These are phyloP conservation scores for Sugiyamaella marilandica DNA, from an alignment of 805 yeast species.

Conservation along the genomic window DNA sequence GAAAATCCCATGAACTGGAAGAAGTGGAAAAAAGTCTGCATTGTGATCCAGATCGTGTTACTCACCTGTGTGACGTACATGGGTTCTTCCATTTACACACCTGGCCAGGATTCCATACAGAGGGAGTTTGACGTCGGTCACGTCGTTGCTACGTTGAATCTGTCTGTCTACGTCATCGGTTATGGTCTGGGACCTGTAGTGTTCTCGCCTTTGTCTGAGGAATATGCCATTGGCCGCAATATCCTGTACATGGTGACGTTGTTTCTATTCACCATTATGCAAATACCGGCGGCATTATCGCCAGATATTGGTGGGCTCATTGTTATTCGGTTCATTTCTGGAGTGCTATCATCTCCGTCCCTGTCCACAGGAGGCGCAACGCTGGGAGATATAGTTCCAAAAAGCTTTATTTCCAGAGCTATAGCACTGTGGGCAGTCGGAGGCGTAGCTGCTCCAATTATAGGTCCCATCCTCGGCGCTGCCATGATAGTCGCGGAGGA, in stretches of 20 bases:
- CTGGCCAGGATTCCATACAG: constrained; percentile 42
- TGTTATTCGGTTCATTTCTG: constrained; percentile 61
- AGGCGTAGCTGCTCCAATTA: constrained; percentile 15
- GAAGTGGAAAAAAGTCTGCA: constrained; percentile 34
- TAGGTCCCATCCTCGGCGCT: constrained; percentile 57
- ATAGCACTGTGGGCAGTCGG: constrained; percentile 47
- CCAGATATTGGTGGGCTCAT: constrained; percentile 47
- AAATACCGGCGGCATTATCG: constrained; percentile 50
- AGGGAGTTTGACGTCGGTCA: constrained; percentile 41
- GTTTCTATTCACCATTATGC: constrained; percentile 45
- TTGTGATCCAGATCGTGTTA: constrained; percentile 39
- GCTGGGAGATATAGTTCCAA: constrained; percentile 48
- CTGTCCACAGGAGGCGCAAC: constrained; percentile 77
- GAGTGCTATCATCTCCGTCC: constrained; percentile 76
- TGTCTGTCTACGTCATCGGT: constrained; percentile 53
- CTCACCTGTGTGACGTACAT: constrained; percentile 52
- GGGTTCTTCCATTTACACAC: constrained; percentile 57
- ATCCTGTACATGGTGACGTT: constrained; percentile 45
- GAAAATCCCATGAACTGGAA: constrained; percentile 57
- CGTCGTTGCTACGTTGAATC: constrained; percentile 47
- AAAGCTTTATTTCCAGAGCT: constrained; percentile 41
- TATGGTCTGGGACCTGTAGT: constrained; percentile 56
- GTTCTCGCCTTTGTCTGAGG: constrained; percentile 51
- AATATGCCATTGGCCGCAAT: constrained; percentile 49
- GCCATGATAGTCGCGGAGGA: constrained; percentile 42